Conservation (phyloP, 352 stramenopile genomes). For the Pythium utonaiense region DNA sequence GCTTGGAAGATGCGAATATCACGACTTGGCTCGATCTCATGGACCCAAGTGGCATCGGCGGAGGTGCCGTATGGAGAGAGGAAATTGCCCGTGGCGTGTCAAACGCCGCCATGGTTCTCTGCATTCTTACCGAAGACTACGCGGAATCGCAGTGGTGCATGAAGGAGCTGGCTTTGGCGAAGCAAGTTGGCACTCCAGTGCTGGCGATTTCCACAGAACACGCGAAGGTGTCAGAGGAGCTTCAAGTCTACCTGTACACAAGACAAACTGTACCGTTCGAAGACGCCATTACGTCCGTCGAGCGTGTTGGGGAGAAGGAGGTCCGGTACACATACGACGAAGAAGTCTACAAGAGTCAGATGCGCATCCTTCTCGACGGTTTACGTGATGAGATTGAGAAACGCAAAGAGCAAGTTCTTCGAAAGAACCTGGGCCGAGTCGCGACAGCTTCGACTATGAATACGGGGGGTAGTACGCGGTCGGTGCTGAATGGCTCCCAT, state of each 20-base stretch:
- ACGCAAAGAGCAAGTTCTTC: constrained; percentile 60
- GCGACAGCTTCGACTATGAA: constrained; percentile 17
- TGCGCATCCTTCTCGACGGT: constrained; percentile 67
- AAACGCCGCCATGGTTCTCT: constrained; percentile 55
- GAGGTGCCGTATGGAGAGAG: constrained; percentile 58
- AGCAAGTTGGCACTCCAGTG: constrained; percentile 77
- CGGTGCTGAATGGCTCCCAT: neutral
- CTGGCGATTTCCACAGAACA: constrained; percentile 75
- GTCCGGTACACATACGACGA: constrained; percentile 68
- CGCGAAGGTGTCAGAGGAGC: constrained; percentile 69
- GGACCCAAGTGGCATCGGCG: constrained; percentile 58
- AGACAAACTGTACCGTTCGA: constrained; percentile 81
- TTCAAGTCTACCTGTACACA: constrained; percentile 85
- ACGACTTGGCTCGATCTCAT: constrained; percentile 68
- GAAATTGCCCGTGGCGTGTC: constrained; percentile 62
- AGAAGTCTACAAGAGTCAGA: constrained; percentile 58
- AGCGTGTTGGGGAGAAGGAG: constrained; percentile 39
- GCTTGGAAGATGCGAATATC: constrained; percentile 54
- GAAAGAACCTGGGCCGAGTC: constrained; percentile 41
- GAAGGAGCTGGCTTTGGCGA: constrained; percentile 58
- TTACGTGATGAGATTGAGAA: constrained; percentile 85
- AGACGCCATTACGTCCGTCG: constrained; percentile 47
- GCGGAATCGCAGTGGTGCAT: constrained; percentile 57
- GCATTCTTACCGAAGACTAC: constrained; percentile 62
- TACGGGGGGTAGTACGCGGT: constrained; percentile 9